Evolutionary conservation across 331 rosid species (phyloP), one percentile per base, ranked within the genome.

Genomic region (Telfairia occidentalis): DNA sequence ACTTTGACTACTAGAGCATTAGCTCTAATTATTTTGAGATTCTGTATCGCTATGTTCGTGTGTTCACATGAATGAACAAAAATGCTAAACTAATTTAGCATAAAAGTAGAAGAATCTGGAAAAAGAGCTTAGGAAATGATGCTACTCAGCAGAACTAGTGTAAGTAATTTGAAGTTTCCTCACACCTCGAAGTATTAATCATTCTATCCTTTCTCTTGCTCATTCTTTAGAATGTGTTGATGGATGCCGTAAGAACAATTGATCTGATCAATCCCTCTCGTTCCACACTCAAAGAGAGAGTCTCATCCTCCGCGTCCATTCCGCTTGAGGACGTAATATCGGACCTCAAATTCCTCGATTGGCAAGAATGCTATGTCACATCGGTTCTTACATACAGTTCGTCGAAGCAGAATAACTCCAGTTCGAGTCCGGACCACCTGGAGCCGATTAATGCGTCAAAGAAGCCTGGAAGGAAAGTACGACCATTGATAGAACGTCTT

Each of bases 291-390:
- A 10, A 46, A 34, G 80, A 85, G 55, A 79, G 30, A 67, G 53
- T 90, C 66, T 87, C 92, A 1, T 82, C 90, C 19, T 55, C 72
- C 9, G 88, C 77, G 1, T 52, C 58, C 7, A 74, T 82, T 48
- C 32, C 87, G 5, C 23, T 84, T 21, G 92, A 90, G 70, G 93
- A 85, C 11, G 85, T 74, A 18, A 64, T 84, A 64, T 75, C 76
- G 0, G 98, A 89, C 80, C 97, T 92, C 65, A 23, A 45, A 32
- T 78, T 76, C 48, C 88, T 92, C 26, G 75, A 83, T 37, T 92
- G 98, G 97, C 90, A 86, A 29, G 98, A 92, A 80, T 92, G 97
- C 82, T 84, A 90, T 81, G 87, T 87, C 37, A 87, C 93, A 21
- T 90, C 96, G 18, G 43, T 90, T 23, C 70, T 85, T 76, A 86